Conservation (phyloP, 139 green algal genomes). For the Chlorella vulgaris region DNA sequence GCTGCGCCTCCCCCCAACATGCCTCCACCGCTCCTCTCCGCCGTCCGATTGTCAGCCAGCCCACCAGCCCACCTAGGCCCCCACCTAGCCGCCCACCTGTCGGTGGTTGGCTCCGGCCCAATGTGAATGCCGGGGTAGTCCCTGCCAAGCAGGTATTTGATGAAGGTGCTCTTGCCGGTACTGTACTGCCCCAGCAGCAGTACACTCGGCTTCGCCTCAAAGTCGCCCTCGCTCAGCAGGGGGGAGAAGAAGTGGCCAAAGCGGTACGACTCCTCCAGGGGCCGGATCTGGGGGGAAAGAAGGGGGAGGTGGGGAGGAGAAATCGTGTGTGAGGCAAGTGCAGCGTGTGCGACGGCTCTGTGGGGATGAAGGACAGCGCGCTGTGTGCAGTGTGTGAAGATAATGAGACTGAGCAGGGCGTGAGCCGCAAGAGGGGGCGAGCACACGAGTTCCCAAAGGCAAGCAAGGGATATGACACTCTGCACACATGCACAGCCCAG, state of each 20-base stretch:
- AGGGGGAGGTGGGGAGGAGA: background rate
- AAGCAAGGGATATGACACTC: too few species aligned
- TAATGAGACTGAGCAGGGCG: too few species aligned
- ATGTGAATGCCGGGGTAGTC: conserved; percentile 96
- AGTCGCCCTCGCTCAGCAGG: conserved; percentile 86
- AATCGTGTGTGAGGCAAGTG: too few species aligned
- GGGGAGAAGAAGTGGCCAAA: conserved; percentile 93
- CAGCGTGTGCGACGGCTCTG: too few species aligned
- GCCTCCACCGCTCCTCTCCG: too few species aligned
- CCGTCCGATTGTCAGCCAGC: background rate
- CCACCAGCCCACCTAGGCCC: background rate
- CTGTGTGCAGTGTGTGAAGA: too few species aligned
- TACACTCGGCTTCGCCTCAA: conserved; percentile 95
- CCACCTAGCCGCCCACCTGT: conserved; percentile 49
- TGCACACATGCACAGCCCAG: too few species aligned
- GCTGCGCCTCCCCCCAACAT: too few species aligned
- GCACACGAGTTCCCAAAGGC: too few species aligned
- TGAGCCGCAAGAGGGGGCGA: too few species aligned
- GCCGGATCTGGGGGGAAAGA: conserved; percentile 61
- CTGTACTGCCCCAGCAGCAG: conserved; percentile 98
- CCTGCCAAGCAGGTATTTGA: conserved; percentile 90
- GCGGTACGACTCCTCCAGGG: conserved; percentile 92
- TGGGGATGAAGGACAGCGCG: too few species aligned
- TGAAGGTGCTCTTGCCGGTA: conserved; percentile 97
- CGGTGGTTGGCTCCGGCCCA: conserved; percentile 96